These are phyloP conservation scores for Clonostachys rhizophaga DNA, from an alignment of 2,329 filamentous ascomycete species.

Conservation along the genomic window DNA sequence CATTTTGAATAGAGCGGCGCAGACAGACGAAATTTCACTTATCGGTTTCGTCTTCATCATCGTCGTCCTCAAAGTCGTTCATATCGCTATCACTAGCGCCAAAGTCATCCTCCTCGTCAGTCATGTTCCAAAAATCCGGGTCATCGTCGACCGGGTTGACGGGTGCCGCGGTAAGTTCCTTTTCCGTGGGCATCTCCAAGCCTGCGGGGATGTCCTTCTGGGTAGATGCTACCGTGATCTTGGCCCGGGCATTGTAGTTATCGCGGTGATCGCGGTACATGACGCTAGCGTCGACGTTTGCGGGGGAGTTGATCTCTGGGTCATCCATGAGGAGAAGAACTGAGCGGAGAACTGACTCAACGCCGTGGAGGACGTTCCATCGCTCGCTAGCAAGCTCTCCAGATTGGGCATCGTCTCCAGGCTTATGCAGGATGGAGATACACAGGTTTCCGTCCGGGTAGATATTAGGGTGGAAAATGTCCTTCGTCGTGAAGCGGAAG, in stretches of 20 bases:
- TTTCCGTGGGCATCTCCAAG: constrained; percentile 76
- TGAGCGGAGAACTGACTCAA: constrained; percentile 90
- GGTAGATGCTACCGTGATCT: constrained; percentile 65
- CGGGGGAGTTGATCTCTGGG: constrained; percentile 87
- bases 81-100: constrained; percentile 67
- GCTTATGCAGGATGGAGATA: constrained; percentile 92
- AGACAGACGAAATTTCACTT: no score
- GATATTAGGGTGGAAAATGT: constrained; percentile 90
- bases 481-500: constrained; percentile 73
- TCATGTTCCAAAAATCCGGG: constrained; percentile 78
- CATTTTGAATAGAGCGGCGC: no score
- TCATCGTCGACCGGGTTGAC: constrained; percentile 62
- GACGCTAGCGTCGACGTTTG: constrained; percentile 90
- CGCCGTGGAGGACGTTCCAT: constrained; percentile 90
- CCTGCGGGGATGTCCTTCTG: constrained; percentile 75
- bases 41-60: constrained; percentile 44
- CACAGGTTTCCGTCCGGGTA: constrained; percentile 88
- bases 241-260: constrained; percentile 66
- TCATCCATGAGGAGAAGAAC: constrained; percentile 90
- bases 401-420: constrained; percentile 88
- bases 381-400: constrained; percentile 87
- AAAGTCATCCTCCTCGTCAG: constrained; percentile 73
- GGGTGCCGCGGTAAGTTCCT: constrained; percentile 55
- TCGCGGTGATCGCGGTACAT: constrained; percentile 71
- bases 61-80: constrained; percentile 57